Conservation (phyloP, 371 early-diverging fungal species). For the Mortierella sp. region DNA sequence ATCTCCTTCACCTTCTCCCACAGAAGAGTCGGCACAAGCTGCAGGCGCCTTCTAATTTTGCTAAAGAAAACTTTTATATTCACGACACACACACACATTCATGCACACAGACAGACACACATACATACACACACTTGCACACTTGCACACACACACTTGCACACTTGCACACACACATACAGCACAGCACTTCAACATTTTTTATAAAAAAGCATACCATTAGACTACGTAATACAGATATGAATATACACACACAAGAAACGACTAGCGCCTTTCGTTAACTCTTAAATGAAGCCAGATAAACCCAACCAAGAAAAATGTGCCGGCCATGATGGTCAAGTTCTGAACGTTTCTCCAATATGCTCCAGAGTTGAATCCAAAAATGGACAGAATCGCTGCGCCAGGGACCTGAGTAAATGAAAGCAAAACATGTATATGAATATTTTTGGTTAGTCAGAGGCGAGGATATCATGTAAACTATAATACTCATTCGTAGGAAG, state of each 20-base stretch:
- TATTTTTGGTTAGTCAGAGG: not conserved
- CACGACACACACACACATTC: not conserved
- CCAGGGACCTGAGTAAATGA: conserved; percentile 82
- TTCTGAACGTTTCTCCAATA: conserved; percentile 88
- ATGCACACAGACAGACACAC: not conserved
- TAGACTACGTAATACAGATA: not conserved
- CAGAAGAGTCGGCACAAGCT: conserved; percentile 24
- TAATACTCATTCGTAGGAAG: not conserved
- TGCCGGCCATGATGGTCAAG: conserved; percentile 69
- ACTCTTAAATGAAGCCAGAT: conserved; percentile 87
- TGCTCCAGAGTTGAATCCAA: conserved; percentile 89
- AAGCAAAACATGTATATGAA: not conserved
- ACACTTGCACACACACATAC: not conserved
- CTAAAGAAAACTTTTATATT: not conserved
- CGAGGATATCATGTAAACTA: too few relatives aligned
- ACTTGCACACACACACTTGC: not conserved
- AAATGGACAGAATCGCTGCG: conserved; percentile 87
- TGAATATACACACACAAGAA: not conserved
- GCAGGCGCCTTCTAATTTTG: conserved; percentile 23
- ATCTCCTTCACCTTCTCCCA: conserved; percentile 50
- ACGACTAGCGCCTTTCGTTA: conserved; percentile 79
- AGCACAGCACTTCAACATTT: not conserved
- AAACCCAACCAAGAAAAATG: conserved; percentile 79
- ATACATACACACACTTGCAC: not conserved
- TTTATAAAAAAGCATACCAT: not conserved